These are phyloP conservation scores for Trichoderma afroharzianum DNA, from an alignment of 2,329 filamentous ascomycete genomes.

Conservation along the genomic window DNA sequence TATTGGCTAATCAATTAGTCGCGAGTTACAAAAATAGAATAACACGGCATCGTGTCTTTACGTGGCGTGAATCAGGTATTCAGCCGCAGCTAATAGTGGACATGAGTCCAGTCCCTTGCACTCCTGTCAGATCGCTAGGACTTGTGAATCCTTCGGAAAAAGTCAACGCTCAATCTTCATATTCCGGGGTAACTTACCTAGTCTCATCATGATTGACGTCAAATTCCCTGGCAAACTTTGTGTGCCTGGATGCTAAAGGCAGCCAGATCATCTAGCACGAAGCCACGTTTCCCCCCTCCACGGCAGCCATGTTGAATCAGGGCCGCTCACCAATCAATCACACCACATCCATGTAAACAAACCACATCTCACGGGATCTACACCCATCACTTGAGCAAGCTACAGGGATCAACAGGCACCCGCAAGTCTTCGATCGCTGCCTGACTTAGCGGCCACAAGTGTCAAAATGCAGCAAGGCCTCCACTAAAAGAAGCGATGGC, in stretches of 20 bases:
- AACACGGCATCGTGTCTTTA: background rate
- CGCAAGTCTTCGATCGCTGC: constrained; percentile 10
- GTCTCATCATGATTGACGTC: background rate
- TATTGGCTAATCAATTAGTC: background rate
- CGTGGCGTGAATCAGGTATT: background rate
- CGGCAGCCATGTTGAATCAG: background rate
- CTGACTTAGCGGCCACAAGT: background rate
- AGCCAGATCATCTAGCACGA: background rate
- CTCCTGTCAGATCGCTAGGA: background rate
- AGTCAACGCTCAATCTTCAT: background rate
- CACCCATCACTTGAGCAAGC: background rate
- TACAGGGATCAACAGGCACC: constrained; percentile 9
- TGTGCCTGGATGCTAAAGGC: background rate
- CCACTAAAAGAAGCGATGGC: background rate
- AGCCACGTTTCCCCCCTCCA: background rate
- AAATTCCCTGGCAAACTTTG: background rate
- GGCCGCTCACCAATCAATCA: background rate
- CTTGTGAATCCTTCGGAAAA: background rate
- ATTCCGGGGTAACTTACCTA: background rate
- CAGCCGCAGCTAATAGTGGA: background rate
- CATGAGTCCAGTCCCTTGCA: background rate
- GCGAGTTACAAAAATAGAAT: background rate
- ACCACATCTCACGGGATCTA: background rate
- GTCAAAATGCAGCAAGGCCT: background rate
- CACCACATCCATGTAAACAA: background rate